Evolutionary conservation across 2,329 filamentous ascomycete genomes (phyloP), one percentile per base, ranked within the genome.

Genomic region (Pyrenochaeta sp.): DNA sequence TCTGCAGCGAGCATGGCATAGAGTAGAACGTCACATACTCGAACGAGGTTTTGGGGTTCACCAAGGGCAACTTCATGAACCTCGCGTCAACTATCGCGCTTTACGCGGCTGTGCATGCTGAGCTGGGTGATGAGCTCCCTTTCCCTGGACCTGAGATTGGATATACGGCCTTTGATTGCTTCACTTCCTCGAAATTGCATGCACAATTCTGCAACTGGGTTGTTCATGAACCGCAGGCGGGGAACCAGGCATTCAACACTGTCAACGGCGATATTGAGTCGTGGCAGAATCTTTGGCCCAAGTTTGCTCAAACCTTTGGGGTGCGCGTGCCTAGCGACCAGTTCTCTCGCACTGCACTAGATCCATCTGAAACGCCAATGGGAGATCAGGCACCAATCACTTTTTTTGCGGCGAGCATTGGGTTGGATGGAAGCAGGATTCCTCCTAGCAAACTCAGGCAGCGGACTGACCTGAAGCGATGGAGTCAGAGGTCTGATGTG

Each of bases 1-100:
- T 58, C 11, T 65, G 63, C 18, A 48, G 55, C 3, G 41, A 63
- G 9, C 60, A 61, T 10, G 34, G 44, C 2, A 74, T 68, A 61
- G 68, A 72, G 9, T 77, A 73, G 74, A 58, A 72, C 3, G 69
- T 72, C 18, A 77, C 75, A 0, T 73, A 74, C 24, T 74, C 75
- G 1, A 69, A 77, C 38, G 75, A 77, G 35, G 73, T 79, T 3
- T 65, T 78, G 19, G 74, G 76, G 0, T 69, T 68, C 35, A 73
- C 74, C 0, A 59, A 59, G 21, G 70, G 69, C 22, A 71, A 71
- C 44, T 69, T 67, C 42, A 72, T 71, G 67, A 71, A 70, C 22
- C 43, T 71, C 3, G 51, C 61, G 7, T 59, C 59, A 6, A 49
- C 61, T 7, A 28, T 69, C 2, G 67, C 57, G 2, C 41, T 70